Evolutionary conservation across 106 monocot genomes (phyloP).

Genomic region (Dioscorea alata): DNA sequence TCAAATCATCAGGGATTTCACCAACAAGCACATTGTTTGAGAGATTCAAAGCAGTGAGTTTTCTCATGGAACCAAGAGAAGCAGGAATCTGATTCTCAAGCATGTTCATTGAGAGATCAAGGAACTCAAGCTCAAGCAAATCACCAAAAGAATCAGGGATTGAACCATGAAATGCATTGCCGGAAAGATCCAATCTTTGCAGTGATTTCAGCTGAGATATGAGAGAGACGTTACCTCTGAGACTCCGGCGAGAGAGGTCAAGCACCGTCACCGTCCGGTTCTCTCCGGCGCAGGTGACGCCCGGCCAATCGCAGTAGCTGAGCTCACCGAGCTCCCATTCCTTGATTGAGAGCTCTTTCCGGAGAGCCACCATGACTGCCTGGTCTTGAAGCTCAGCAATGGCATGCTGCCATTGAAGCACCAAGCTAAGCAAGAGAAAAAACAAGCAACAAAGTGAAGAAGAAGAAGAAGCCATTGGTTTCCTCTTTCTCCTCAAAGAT

Average conservation of each 20-base stretch:
- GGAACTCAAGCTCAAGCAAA: constrained; percentile 35
- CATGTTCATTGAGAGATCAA: constrained; percentile 73
- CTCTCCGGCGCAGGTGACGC: constrained; percentile 37
- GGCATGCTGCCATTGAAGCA: background rate
- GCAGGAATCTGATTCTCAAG: constrained; percentile 42
- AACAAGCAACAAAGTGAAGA: background rate
- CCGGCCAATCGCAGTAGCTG: constrained; percentile 64
- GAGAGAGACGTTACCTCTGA: constrained; percentile 62
- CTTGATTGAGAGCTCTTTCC: constrained; percentile 19
- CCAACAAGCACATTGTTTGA: constrained; percentile 63
- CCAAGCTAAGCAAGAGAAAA: background rate
- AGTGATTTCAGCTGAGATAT: constrained; percentile 41
- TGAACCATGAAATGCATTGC: constrained; percentile 47
- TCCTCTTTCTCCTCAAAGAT: background rate
- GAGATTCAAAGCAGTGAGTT: constrained; percentile 51
- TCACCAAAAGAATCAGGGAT: constrained; percentile 39
- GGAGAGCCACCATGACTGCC: constrained; percentile 30
- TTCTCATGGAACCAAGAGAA: constrained; percentile 27
- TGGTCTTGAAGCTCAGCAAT: constrained; percentile 23
- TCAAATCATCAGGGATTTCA: constrained; percentile 45
- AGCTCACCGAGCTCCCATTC: constrained; percentile 19
- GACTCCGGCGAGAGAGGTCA: constrained; percentile 35
- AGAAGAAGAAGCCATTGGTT: background rate
- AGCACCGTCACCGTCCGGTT: constrained; percentile 29
- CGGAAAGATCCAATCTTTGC: constrained; percentile 51